A percentile compares a stretch with the other conserved stretches of the same genome.
phyloP scores from a whole-genome alignment of 495 filamentous ascomycete species.

The Halenospora varia region DNA sequence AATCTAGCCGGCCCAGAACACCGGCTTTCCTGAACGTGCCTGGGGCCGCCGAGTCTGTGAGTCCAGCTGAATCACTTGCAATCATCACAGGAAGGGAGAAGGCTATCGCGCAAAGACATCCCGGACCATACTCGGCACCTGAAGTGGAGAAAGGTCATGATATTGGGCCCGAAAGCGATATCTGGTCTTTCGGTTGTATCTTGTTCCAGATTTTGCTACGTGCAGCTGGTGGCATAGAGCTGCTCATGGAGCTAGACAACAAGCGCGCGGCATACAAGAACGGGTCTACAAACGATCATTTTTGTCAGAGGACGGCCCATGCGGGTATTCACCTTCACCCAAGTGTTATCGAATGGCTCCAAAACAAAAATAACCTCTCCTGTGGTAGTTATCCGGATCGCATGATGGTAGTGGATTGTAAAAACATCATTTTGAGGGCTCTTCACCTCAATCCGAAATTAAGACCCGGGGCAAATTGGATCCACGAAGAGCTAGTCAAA shows the following conservation, averaged over 20 bases:
- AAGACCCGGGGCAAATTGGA: too few species aligned
- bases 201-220: neutral
- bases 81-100: neutral
- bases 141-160: neutral
- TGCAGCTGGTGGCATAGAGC: neutral
- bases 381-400: too few species aligned
- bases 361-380: too few species aligned
- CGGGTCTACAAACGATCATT: neutral
- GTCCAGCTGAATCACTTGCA: too few species aligned
- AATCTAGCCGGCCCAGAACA: neutral
- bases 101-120: neutral
- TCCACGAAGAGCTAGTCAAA: too few species aligned
- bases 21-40: neutral
- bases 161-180: neutral
- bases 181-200: neutral
- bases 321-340: neutral
- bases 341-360: too few species aligned
- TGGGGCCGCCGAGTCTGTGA: too few species aligned
- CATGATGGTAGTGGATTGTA: too few species aligned
- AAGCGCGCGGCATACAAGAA: neutral
- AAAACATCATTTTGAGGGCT: too few species aligned
- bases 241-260: neutral
- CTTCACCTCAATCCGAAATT: too few species aligned
- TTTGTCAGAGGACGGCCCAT: neutral
- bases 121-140: neutral